Base-by-base conservation (phyloP, 148 eudicot genomes). In the Mesembryanthemum crystallinum region DNA sequence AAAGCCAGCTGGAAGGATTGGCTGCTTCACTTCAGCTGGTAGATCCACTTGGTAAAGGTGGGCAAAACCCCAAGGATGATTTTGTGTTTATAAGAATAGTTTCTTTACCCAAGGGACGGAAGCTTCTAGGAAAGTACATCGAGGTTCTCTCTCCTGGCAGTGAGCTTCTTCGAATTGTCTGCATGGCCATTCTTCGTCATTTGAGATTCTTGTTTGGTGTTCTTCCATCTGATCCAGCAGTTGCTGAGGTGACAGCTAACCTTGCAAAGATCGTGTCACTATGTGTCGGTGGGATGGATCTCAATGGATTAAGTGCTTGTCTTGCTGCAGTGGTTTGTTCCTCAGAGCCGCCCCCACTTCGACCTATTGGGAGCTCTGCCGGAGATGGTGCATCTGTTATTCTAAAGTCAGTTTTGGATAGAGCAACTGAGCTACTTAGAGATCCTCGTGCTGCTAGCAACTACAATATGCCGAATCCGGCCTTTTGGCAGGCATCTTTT, bases 281-380 rank as follows among this genome's bases (percentile, higher is more conserved):
- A 25, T 82, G 89, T 77, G 80, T 90, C 29, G 49, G 71, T 57
- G 79, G 77, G 25, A 92, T 95, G 99, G 97, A 95, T 77, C 92
- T 95, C 63, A 88, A 87, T 82, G 86, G 92, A 23, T 80, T 95
- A n/a, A 86, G 92, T 84, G 92, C 96, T n/a, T 95, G 99, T 84
- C 89, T 95, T 64, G 99, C 96, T 75, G 91, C 97, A 15, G 97
- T 95, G 35, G 99, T 91, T 55, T 95, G 97, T 74, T 92, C 97
- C 23, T 63, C 87, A 1, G 94, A 92, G 84, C 92, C 83, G 64
- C 99, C 99, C 33, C 97, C 96, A 18, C 89, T 95, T 32, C 87
- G 97, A 30, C 96, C 97, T 17, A 73, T 95, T 67, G 99, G 97
- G 75, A 88, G 90, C 80, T 29, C 91, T 42, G 83, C 88, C 60